Evolutionary conservation across 164 flowering plant genomes (phyloP), one percentile per base, ranked within the genome.

Genomic region (Magnolia officinalis): DNA sequence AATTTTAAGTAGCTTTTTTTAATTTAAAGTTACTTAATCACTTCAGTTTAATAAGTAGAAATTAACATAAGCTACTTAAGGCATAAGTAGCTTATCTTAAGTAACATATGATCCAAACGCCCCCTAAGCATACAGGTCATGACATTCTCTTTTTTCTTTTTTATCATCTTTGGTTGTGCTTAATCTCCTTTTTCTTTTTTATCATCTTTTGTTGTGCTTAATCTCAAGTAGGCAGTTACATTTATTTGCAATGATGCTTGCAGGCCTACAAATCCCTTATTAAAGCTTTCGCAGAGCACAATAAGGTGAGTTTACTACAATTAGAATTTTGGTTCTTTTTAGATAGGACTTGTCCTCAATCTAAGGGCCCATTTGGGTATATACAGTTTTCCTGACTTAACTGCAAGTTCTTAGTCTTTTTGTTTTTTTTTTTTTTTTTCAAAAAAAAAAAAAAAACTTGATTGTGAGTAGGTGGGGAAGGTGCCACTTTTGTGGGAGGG

Each of bases 211-310:
- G 1, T 65, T 23, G 5, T 65, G 24, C 66, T n/a, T 63, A 8
- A 4, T 63, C 66, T 63, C 21, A 18, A 63, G 21, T 63, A 63
- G n/a, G 31, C 11, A 72, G 13, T 55, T 16, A 13, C 21, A 3
- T 49, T 21, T 71, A 19, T 50, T 51, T 75, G 5, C 14, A 18
- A 50, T 29, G 8, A 20, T 63, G 29, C 37, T 77, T 81, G 80
- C 91, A 95, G 98, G 98, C 98, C 52, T 92, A 90, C 79, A 88
- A 83, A 51, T 91, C 88, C 52, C 93, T 95, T 20, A 92, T 92
- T 90, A 95, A 92, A 86, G 95, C 94, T 79, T 95, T 90, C 86
- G 83, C 86, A 29, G 98, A 91, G 81, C 98, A 90, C 83, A 95
- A 95, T 77, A 95, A 91, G 87, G 98, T 90, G 80, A 73, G 83